Conservation (phyloP, 768 basidiomycete species). For the Phaeotremella skinneri region DNA sequence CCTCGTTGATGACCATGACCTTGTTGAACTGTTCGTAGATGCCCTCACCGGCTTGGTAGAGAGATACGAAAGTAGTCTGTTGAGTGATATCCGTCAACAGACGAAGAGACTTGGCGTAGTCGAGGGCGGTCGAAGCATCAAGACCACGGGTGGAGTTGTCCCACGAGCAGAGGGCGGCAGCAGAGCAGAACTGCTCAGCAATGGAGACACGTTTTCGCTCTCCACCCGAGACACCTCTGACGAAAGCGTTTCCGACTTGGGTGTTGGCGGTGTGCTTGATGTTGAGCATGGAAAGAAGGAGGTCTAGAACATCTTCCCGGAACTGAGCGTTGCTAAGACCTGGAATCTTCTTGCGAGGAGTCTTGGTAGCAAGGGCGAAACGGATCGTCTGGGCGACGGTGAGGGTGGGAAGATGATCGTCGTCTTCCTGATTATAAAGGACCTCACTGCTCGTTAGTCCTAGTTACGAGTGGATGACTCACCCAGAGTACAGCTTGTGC, state of each 20-base stretch:
- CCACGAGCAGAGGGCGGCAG: slow-evolving; percentile 51
- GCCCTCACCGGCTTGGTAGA: slow-evolving; percentile 78
- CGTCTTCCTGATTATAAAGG: slow-evolving; percentile 66
- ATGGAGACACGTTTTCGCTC: slow-evolving; percentile 57
- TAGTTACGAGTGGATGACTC: slow-evolving; percentile 54
- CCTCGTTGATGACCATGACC: slow-evolving; percentile 73
- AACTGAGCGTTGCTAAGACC: slow-evolving; percentile 55
- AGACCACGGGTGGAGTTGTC: slow-evolving; percentile 55
- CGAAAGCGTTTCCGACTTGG: slow-evolving; percentile 50
- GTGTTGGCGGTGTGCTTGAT: slow-evolving; percentile 55
- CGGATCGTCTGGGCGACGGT: slow-evolving; percentile 57
- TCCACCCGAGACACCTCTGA: slow-evolving; percentile 56
- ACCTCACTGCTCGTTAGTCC: slow-evolving; percentile 37
- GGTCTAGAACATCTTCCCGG: slow-evolving; percentile 54
- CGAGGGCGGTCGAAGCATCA: slow-evolving; percentile 76
- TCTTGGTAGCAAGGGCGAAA: slow-evolving; percentile 62
- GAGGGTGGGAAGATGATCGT: slow-evolving; percentile 79
- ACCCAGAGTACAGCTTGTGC: slow-evolving; percentile 65
- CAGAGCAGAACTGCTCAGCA: slow-evolving; percentile 53
- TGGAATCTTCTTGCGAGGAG: slow-evolving; percentile 62
- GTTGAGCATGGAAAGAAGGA: slow-evolving; percentile 59
- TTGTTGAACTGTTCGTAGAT: slow-evolving; percentile 68
- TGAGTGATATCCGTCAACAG: slow-evolving; percentile 67
- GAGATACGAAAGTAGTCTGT: slow-evolving; percentile 66
- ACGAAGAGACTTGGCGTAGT: slow-evolving; percentile 74